phyloP scores from a whole-genome alignment of 2,329 filamentous ascomycete genomes.

The Cadophora malorum region DNA sequence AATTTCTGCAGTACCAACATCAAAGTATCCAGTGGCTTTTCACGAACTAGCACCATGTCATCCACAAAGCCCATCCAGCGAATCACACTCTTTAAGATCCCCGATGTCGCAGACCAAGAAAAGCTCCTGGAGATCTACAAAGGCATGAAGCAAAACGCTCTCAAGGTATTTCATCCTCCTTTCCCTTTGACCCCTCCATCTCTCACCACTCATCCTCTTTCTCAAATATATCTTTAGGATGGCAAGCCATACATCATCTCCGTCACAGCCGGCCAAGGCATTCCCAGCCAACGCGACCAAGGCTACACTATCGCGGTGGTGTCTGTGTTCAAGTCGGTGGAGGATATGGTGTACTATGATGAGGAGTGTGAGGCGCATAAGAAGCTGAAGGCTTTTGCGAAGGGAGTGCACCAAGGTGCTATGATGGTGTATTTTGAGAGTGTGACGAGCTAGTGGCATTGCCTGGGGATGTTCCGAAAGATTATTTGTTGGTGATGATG shows the following conservation, averaged over 20 bases:
- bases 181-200: too few relatives aligned
- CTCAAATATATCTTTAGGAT: not conserved
- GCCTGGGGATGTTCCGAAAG: too few relatives aligned
- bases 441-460: conserved; percentile 9
- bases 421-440: conserved; percentile 17
- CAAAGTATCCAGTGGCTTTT: too few relatives aligned
- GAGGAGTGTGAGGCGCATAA: not conserved
- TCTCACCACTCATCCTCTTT: too few relatives aligned
- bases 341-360: conserved; percentile 12
- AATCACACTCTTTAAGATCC: conserved; percentile 12
- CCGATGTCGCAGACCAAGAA: not conserved
- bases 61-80: not conserved
- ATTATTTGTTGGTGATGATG: not conserved
- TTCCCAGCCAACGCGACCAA: not conserved
- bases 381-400: conserved; percentile 5
- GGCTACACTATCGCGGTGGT: conserved; percentile 3
- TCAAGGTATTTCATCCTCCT: not conserved
- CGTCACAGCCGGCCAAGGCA: not conserved
- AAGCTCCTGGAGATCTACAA: conserved; percentile 7
- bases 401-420: not conserved
- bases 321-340: not conserved
- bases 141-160: not conserved
- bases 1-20: too few relatives aligned
- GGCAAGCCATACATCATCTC: conserved; percentile 4
- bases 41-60: not conserved